Evolutionary conservation across 306 rosid genomes (phyloP).

Genomic region (Lagenaria siceraria): DNA sequence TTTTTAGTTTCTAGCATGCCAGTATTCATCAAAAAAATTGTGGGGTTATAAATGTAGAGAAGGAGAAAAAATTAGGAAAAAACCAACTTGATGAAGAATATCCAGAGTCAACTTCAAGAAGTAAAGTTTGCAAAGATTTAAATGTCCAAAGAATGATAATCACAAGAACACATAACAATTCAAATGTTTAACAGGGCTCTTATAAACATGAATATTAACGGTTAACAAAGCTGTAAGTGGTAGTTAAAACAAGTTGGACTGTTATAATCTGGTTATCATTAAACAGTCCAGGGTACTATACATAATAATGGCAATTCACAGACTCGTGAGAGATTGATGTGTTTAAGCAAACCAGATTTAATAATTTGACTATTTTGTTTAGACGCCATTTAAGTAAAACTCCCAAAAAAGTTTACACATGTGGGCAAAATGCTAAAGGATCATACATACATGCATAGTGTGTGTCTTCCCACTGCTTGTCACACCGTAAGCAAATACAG

Average conservation of each 20-base stretch:
- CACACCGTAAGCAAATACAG: conserved; percentile 98
- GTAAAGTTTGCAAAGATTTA: not conserved
- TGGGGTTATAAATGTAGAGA: not conserved
- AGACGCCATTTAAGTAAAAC: not conserved
- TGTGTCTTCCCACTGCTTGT: conserved; percentile 99
- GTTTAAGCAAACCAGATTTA: not conserved
- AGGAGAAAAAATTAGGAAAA: no score
- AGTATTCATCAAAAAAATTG: not conserved
- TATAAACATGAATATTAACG: not conserved
- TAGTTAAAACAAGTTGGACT: not conserved
- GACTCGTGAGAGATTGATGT: not conserved
- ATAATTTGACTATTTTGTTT: not conserved
- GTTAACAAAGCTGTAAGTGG: not conserved
- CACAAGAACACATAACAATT: not conserved
- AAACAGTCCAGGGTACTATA: not conserved
- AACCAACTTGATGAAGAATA: not conserved
- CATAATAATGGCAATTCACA: not conserved
- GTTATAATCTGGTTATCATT: not conserved
- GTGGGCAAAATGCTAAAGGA: not conserved
- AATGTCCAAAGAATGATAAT: not conserved
- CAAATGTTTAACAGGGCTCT: not conserved
- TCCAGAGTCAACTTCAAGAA: not conserved
- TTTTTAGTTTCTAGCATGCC: not conserved
- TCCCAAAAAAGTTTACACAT: conserved; percentile 6
- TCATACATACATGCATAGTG: conserved; percentile 92